These are phyloP conservation scores for Phlebopus sp. DNA, from an alignment of 1,284 basidiomycete genomes.

Conservation along the genomic window DNA sequence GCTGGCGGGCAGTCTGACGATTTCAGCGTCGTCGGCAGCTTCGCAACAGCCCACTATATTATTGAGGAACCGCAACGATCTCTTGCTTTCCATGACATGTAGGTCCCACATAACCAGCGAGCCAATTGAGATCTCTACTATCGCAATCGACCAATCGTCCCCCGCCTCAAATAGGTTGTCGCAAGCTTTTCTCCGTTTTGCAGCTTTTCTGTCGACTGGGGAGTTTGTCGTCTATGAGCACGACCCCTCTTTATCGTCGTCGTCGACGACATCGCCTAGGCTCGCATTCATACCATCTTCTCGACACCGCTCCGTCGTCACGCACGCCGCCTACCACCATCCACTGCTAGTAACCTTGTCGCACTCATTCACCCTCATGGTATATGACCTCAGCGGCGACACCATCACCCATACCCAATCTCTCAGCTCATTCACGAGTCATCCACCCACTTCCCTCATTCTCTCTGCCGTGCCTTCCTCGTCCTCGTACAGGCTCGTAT, in stretches of 20 bases:
- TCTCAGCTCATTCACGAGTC: constrained; percentile 69
- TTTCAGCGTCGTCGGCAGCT: constrained; percentile 35
- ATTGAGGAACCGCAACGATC: constrained; percentile 21
- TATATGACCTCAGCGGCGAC: constrained; percentile 62
- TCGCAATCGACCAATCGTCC: constrained; percentile 69
- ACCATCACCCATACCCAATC: constrained; percentile 56
- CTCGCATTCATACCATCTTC: constrained; percentile 48
- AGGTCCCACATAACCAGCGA: constrained; percentile 24
- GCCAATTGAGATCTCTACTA: constrained; percentile 48
- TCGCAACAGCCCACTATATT: constrained; percentile 27
- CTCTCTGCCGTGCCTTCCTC: constrained; percentile 54
- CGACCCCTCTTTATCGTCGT: constrained; percentile 41
- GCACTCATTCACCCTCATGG: constrained; percentile 57
- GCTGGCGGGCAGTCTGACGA: constrained; percentile 40
- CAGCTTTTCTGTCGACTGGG: constrained; percentile 63
- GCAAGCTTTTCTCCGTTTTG: constrained; percentile 40
- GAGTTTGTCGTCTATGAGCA: constrained; percentile 60
- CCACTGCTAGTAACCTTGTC: constrained; percentile 72
- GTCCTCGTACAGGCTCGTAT: constrained; percentile 63
- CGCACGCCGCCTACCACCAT: constrained; percentile 71
- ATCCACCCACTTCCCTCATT: constrained; percentile 69
- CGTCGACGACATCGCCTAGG: constrained; percentile 40
- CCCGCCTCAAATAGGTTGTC: constrained; percentile 36
- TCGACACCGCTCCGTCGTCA: constrained; percentile 44
- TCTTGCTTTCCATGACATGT: constrained; percentile 24